Evolutionary conservation across 768 basidiomycete species (phyloP).

Genomic region (Suillus sp.): DNA sequence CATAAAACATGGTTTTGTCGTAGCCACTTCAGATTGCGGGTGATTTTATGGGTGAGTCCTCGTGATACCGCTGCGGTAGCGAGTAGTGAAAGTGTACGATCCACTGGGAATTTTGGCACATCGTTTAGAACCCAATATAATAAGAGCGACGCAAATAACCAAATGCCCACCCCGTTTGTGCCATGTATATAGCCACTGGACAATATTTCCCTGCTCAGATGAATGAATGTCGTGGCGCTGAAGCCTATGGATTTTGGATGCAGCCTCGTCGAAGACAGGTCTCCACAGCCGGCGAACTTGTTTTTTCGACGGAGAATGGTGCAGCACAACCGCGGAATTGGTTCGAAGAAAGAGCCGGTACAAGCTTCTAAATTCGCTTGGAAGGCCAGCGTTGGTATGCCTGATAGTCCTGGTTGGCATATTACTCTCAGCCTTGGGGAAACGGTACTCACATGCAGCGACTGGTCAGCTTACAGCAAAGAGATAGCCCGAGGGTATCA

Average conservation of each 20-base stretch:
- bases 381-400: constrained; percentile 20
- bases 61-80: constrained; percentile 63
- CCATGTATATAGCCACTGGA: constrained; percentile 54
- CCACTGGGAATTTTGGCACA: constrained; percentile 45
- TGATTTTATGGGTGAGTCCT: constrained; percentile 60
- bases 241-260: constrained; percentile 43
- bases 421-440: not conserved
- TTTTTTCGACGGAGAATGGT: constrained; percentile 45
- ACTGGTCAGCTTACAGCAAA: not conserved
- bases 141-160: constrained; percentile 11
- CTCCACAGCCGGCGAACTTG: constrained; percentile 53
- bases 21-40: constrained; percentile 51
- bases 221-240: constrained; percentile 31
- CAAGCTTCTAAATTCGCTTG: constrained; percentile 50
- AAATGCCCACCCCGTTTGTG: constrained; percentile 51
- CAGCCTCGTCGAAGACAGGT: constrained; percentile 57
- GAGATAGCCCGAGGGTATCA: not conserved
- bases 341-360: constrained; percentile 64
- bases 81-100: constrained; percentile 63
- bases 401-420: not conserved
- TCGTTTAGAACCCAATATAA: constrained; percentile 12
- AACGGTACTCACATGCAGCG: not conserved
- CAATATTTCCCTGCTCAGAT: constrained; percentile 33
- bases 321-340: constrained; percentile 57
- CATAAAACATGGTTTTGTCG: constrained; percentile 28